phyloP scores from a whole-genome alignment of 2,329 filamentous ascomycete species.

The Penicillium frequentans region DNA sequence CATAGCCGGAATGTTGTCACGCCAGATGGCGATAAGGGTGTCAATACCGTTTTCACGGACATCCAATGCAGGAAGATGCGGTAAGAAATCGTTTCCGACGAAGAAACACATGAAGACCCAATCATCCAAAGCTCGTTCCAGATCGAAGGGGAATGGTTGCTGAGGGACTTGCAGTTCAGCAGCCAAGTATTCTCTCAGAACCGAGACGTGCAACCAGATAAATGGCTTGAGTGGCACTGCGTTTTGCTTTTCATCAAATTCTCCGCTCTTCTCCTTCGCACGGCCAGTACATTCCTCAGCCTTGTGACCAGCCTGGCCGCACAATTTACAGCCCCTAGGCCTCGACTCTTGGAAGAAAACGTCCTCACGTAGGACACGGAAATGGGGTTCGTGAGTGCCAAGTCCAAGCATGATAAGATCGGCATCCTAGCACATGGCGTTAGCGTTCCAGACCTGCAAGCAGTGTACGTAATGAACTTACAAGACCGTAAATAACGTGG shows the following conservation, averaged over 20 bases:
- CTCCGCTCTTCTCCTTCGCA: conserved; percentile 73
- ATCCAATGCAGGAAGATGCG: conserved; percentile 94
- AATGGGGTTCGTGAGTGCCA: conserved; percentile 95
- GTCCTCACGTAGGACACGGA: conserved; percentile 92
- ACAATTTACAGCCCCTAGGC: conserved; percentile 78
- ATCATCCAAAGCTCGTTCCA: conserved; percentile 92
- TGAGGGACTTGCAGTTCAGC: conserved; percentile 82
- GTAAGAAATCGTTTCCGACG: conserved; percentile 96
- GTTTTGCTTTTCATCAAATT: conserved; percentile 79
- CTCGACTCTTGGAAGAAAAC: conserved; percentile 91
- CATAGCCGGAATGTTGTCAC: conserved; percentile 86
- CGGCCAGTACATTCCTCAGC: conserved; percentile 80
- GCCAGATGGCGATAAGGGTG: conserved; percentile 94
- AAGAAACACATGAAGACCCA: conserved; percentile 99
- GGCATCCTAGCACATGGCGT: conserved; percentile 61
- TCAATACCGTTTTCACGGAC: conserved; percentile 98
- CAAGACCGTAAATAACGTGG: conserved; percentile 93
- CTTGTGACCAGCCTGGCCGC: conserved; percentile 89
- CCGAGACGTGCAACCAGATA: conserved; percentile 94
- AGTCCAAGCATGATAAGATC: conserved; percentile 98
- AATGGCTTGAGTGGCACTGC: conserved; percentile 78
- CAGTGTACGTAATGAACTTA: conserved; percentile 21
- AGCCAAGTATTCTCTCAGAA: conserved; percentile 88
- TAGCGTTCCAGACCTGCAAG: conserved; percentile 15
- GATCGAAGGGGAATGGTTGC: conserved; percentile 83